A percentile compares a stretch with the other conserved stretches of the same genome.
These are phyloP conservation scores for Chlorella sp. DNA, from an alignment of 139 green algal genomes.

Conservation along the genomic window DNA sequence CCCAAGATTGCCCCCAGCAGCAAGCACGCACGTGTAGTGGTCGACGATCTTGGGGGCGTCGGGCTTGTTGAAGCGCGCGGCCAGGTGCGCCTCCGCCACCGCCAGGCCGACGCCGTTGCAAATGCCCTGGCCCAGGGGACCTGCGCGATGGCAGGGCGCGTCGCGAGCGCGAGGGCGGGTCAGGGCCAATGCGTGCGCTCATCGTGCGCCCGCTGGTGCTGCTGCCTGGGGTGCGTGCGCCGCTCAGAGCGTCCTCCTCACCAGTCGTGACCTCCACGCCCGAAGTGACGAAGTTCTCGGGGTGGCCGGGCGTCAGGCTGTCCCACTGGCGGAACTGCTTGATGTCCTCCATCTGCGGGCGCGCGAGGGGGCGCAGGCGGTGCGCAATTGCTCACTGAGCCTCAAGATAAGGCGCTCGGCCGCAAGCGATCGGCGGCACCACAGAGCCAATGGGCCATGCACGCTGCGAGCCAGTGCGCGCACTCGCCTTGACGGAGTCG, in stretches of 20 bases:
- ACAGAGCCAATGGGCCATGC: too few species aligned
- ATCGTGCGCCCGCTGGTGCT: too few species aligned
- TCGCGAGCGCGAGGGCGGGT: too few species aligned
- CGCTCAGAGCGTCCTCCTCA: conserved; percentile 13
- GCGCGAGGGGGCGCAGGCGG: not conserved
- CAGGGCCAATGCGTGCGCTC: not conserved
- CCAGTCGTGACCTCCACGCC: conserved; percentile 97
- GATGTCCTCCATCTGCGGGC: conserved; percentile 84
- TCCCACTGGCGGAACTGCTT: conserved; percentile 97
- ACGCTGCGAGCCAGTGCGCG: not conserved
- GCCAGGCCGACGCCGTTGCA: conserved; percentile 95
- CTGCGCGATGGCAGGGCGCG: too few species aligned
- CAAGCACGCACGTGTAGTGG: conserved; percentile 99
- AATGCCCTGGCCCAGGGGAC: conserved; percentile 94
- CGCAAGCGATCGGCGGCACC: too few species aligned
- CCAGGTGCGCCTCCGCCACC: conserved; percentile 89
- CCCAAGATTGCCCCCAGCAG: too few species aligned
- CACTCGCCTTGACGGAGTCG: conserved; percentile 68
- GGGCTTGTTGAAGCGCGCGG: conserved; percentile 98
- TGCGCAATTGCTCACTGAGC: too few species aligned
- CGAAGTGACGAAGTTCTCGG: conserved; percentile 95
- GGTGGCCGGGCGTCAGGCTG: conserved; percentile 90
- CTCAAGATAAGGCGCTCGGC: too few species aligned
- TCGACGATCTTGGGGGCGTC: conserved; percentile 81
- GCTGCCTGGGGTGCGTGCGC: too few species aligned